Evolutionary conservation across 129 eudicot genomes (phyloP), one percentile per base, ranked within the genome.

Genomic region (Deinandra increscens): DNA sequence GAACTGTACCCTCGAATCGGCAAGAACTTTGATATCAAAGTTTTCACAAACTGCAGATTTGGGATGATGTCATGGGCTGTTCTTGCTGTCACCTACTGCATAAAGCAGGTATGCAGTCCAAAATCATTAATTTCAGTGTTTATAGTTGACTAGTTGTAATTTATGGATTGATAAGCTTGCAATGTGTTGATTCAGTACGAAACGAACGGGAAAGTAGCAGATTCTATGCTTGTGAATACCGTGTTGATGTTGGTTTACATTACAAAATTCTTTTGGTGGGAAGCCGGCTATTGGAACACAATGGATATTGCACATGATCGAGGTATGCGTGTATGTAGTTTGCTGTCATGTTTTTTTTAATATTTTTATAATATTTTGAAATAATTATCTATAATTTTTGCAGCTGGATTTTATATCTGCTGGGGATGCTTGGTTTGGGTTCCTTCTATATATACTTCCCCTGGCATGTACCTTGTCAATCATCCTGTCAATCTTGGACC

Each of bases 391-490:
- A 17, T 65, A 6, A 17, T 65, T 64, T 67, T 79, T 66, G 72
- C 92, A 93, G 98, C 98, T 59, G 98, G 98, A 12, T 93, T 93
- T 82, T 93, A 93, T 81, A 93, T 93, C 42, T 93, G 98, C 55
- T 93, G 98, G 98, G 98, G 98, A 78, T 93, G 98, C 81, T 85
- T 93, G 88, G 98, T 93, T 61, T 93, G 96, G 96, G 97, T 93
- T 58, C 97, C 98, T 36, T 86, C 95, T 8, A 64, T 89, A 23
- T 93, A 93, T 68, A 93, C 98, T 60, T 93, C 98, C 68, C 98
- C 98, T 17, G 98, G 98, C 81, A 93, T 93, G 98, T 93, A 93
- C 80, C 92, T 93, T n/a, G 98, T 93, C 70, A 93, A 89, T 81
- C 96, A 89, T 64, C 98, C 98, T 5, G 91, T 86, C 58, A 71